A percentile compares a stretch with the other conserved stretches of the same genome.
phyloP scores from a whole-genome alignment of 805 yeast species.

The Yamadazyma phyllophila region DNA sequence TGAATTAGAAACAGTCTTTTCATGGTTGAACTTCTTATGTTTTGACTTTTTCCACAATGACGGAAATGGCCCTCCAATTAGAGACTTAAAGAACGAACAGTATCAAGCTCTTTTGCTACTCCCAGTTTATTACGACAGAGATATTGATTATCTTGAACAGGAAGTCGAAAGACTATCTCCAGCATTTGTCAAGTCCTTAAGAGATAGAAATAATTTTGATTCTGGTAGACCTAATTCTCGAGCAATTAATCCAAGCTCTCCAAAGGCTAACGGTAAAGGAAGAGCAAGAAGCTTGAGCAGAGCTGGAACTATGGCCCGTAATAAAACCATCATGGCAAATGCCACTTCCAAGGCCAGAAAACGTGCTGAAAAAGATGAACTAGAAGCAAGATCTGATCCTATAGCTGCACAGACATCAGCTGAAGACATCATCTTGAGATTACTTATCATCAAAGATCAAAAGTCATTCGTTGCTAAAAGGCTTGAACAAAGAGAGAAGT shows the following conservation, averaged over 20 bases:
- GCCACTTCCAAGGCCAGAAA: conserved; percentile 59
- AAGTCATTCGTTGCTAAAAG: conserved; percentile 56
- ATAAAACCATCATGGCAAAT: conserved; percentile 68
- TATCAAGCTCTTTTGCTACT: conserved; percentile 64
- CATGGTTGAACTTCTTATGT: conserved; percentile 67
- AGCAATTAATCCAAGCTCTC: too few relatives aligned
- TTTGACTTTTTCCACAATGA: conserved; percentile 74
- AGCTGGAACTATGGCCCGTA: conserved; percentile 54
- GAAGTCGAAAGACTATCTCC: conserved; percentile 63
- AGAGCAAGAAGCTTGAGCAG: conserved; percentile 23
- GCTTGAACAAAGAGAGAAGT: conserved; percentile 58
- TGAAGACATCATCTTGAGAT: conserved; percentile 71
- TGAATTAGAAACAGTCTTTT: conserved; percentile 66
- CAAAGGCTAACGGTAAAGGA: background rate
- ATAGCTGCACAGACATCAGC: conserved; percentile 40
- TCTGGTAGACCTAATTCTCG: conserved; percentile 2
- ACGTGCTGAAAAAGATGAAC: conserved; percentile 44
- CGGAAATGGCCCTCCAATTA: conserved; percentile 77
- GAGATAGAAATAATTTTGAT: conserved; percentile 47
- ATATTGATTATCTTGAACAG: conserved; percentile 42
- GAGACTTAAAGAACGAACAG: conserved; percentile 55
- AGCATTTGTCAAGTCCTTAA: conserved; percentile 47
- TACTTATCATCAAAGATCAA: conserved; percentile 66
- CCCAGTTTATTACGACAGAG: conserved; percentile 62
- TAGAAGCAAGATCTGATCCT: conserved; percentile 42